Evolutionary conservation across 805 yeast genomes (phyloP), one percentile per base, ranked within the genome.

Genomic region (Kregervanrija fluxuum): DNA sequence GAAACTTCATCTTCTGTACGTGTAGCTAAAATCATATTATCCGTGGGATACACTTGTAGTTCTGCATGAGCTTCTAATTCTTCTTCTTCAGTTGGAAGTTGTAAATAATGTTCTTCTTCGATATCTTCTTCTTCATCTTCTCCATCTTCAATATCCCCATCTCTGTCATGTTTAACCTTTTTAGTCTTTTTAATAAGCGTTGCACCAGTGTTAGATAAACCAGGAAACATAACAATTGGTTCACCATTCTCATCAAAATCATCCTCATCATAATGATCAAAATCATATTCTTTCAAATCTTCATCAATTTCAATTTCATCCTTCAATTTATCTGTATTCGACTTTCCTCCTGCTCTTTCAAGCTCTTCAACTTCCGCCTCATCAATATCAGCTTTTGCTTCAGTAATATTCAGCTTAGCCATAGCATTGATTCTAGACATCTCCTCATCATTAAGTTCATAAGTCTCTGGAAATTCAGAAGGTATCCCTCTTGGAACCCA

Each of bases 401-500:
- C 96, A 35, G 75, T 74, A 40, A 93, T 68, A 61, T 90, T 87
- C 54, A 89, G 69, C 47, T 83, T 77, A 43, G 98, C 95, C 78
- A 93, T 74, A 52, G 80, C 79, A 49, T 82, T 77, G 60, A 93
- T 89, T 66, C 97, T 77, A 46, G 79, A 91, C 86, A 93, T 82
- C 67, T 93, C 99, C 48, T 77, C 91, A 50, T 93, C 98, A 54
- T 89, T 82, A 44, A 91, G 68, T 53, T 87, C 95, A 56, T 88
- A 89, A 59, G 84, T 78, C 56, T 80, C 87, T 5, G 99, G 98
- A 60, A 82, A 86, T 64, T 90, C 97, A 34, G 95, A 77, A 30
- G 99, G 95, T 64, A 74, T 85, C 5, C 99, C 99, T 57, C 96
- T 79, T 41, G 98, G 97, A 17, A 91, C 96, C 98, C 99, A 93